Conservation (phyloP, 2,329 filamentous ascomycete genomes). For the Spiromastix sp. region DNA sequence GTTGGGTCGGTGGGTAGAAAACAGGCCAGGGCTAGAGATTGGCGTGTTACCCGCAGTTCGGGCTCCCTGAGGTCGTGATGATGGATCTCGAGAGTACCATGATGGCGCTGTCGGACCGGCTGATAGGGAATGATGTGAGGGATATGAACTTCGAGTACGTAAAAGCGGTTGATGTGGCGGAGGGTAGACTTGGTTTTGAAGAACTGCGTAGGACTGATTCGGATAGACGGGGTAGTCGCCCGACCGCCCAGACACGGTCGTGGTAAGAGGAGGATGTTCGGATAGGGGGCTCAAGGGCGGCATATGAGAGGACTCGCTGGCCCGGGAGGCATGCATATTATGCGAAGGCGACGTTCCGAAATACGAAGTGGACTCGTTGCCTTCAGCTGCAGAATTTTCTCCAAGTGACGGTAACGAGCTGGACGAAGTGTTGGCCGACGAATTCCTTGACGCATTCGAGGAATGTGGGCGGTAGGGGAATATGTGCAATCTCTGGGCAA, state of each 20-base stretch:
- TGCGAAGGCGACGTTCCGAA: constrained; percentile 8
- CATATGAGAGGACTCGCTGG: constrained; percentile 6
- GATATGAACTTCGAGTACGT: constrained; percentile 35
- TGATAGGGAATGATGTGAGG: constrained; percentile 23
- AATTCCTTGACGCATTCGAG: constrained; percentile 23
- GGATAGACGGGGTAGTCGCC: constrained; percentile 36
- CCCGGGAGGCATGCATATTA: constrained; percentile 3
- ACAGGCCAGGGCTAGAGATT: constrained; percentile 37
- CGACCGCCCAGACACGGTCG: constrained; percentile 12
- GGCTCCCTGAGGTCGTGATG: constrained; percentile 18
- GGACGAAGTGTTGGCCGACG: constrained; percentile 31
- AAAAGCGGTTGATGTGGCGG: constrained; percentile 29
- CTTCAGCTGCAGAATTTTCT: constrained; percentile 14
- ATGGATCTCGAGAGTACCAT: constrained; percentile 11
- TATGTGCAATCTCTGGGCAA: constrained; percentile 11
- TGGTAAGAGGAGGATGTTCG: constrained; percentile 9
- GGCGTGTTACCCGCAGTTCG: constrained; percentile 39
- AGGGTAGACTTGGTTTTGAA: constrained; percentile 34
- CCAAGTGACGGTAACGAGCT: constrained; percentile 26
- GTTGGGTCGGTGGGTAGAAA: constrained; percentile 26
- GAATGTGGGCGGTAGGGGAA: constrained; percentile 19
- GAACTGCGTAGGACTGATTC: constrained; percentile 37
- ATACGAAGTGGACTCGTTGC: constrained; percentile 13
- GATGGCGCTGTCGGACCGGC: constrained; percentile 17
- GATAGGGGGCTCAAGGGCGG: constrained; percentile 11